phyloP scores from a whole-genome alignment of 768 basidiomycete genomes.

The Boletus reticulatus region DNA sequence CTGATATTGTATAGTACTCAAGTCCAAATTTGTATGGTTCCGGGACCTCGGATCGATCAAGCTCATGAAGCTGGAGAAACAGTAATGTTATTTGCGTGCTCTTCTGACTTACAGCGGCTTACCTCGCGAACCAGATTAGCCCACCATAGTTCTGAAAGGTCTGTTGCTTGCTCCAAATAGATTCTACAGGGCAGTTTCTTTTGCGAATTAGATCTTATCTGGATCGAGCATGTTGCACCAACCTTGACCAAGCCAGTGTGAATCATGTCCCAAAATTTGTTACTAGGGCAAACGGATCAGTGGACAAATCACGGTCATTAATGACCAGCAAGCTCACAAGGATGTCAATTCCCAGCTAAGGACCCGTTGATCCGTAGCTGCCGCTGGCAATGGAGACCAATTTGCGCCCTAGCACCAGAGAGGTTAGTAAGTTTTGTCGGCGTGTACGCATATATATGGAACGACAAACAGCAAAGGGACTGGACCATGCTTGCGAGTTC shows the following conservation, averaged over 20 bases:
- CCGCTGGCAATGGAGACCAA: constrained; percentile 44
- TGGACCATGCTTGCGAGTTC: constrained; percentile 45
- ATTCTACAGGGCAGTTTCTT: constrained; percentile 39
- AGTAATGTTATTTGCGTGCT: background rate
- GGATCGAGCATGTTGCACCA: background rate
- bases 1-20: constrained; percentile 44
- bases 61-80: constrained; percentile 31
- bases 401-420: constrained; percentile 39
- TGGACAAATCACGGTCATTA: background rate
- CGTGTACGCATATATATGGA: background rate
- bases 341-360: constrained; percentile 39
- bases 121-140: constrained; percentile 39
- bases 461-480: constrained; percentile 47
- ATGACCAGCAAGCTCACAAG: constrained; percentile 34
- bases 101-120: constrained; percentile 8
- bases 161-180: constrained; percentile 24
- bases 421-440: background rate
- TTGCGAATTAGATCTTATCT: constrained; percentile 1
- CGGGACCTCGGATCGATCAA: constrained; percentile 36
- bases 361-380: constrained; percentile 31
- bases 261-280: constrained; percentile 49
- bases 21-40: constrained; percentile 36
- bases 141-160: constrained; percentile 37
- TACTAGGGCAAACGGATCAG: constrained; percentile 25
- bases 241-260: constrained; percentile 42